Evolutionary conservation across 2,329 filamentous ascomycete genomes (phyloP).

Genomic region (Mycogone perniciosa): DNA sequence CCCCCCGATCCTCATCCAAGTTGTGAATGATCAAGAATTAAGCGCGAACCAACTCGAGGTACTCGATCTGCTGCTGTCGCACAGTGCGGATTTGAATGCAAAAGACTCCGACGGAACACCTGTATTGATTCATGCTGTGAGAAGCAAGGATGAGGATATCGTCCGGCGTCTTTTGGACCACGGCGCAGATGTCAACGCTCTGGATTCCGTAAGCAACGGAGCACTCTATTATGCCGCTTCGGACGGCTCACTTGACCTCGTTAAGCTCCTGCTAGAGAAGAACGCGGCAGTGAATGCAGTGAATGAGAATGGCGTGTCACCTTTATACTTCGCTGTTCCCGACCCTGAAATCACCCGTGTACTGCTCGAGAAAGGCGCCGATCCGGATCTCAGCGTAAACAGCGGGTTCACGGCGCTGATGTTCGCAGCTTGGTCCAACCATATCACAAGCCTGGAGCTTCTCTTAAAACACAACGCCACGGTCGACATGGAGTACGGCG

Average conservation of each 20-base stretch:
- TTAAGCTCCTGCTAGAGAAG: conserved; percentile 12
- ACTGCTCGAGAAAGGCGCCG: conserved; percentile 11
- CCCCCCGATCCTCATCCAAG: conserved; percentile 10
- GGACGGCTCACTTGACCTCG: conserved; percentile 1
- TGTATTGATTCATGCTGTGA: conserved; percentile 1
- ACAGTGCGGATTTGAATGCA: conserved; percentile 9
- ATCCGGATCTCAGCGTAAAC: conserved; percentile 4
- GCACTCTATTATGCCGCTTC: background rate
- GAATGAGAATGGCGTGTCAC: background rate
- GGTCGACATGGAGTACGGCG: conserved; percentile 4
- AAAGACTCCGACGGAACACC: conserved; percentile 5
- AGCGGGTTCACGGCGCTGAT: conserved; percentile 9
- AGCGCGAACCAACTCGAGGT: conserved; percentile 9
- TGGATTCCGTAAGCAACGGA: background rate
- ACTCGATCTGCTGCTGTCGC: conserved; percentile 8
- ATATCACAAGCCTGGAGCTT: conserved; percentile 1
- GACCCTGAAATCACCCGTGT: background rate
- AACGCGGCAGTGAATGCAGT: conserved; percentile 16
- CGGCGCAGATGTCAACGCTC: conserved; percentile 8
- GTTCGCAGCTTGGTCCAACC: conserved; percentile 9
- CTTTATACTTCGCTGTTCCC: conserved; percentile 8
- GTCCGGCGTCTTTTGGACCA: conserved; percentile 9
- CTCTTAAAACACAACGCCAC: conserved; percentile 7
- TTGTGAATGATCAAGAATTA: conserved; percentile 2
- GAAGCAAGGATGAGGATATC: background rate